phyloP scores from a whole-genome alignment of 495 filamentous ascomycete species.

The Pseudomonodictys pantanalensis region DNA sequence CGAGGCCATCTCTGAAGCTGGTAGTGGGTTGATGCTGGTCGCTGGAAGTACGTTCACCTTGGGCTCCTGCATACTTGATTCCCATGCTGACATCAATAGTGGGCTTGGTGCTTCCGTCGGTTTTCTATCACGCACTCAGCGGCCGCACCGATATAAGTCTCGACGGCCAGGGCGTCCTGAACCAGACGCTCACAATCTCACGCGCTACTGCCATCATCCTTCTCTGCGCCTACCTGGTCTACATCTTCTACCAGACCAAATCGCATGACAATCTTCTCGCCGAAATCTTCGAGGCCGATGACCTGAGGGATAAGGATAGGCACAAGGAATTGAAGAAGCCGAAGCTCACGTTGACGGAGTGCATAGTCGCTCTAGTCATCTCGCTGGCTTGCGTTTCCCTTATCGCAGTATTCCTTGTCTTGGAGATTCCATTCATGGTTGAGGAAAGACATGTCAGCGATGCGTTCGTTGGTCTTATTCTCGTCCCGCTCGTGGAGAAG shows the following conservation, averaged over 20 bases:
- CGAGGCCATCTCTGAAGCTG: conserved; percentile 75
- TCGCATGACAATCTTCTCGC: conserved; percentile 81
- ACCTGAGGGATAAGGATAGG: conserved; percentile 65
- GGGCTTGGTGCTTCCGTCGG: conserved; percentile 77
- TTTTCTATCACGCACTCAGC: conserved; percentile 64
- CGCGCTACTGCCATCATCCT: conserved; percentile 75
- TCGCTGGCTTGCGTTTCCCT: conserved; percentile 72
- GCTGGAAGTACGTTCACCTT: conserved; percentile 47
- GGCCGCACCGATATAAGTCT: conserved; percentile 40
- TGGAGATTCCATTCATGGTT: conserved; percentile 75
- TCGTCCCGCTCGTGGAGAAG: conserved; percentile 86
- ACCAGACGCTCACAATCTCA: conserved; percentile 63
- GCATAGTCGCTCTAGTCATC: conserved; percentile 62
- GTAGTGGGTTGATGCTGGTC: conserved; percentile 74
- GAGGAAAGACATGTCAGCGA: conserved; percentile 62
- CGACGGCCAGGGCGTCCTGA: conserved; percentile 38
- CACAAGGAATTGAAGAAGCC: conserved; percentile 59
- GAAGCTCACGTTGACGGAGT: conserved; percentile 79
- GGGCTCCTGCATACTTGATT: neutral
- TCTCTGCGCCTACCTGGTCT: conserved; percentile 71
- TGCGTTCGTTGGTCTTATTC: conserved; percentile 47
- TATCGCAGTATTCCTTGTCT: conserved; percentile 77
- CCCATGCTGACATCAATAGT: conserved; percentile 40
- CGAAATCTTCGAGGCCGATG: conserved; percentile 66
- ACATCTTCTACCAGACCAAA: conserved; percentile 74